Conservation (phyloP, 179 eudicot genomes). For the Sideroxylon spinosum region DNA sequence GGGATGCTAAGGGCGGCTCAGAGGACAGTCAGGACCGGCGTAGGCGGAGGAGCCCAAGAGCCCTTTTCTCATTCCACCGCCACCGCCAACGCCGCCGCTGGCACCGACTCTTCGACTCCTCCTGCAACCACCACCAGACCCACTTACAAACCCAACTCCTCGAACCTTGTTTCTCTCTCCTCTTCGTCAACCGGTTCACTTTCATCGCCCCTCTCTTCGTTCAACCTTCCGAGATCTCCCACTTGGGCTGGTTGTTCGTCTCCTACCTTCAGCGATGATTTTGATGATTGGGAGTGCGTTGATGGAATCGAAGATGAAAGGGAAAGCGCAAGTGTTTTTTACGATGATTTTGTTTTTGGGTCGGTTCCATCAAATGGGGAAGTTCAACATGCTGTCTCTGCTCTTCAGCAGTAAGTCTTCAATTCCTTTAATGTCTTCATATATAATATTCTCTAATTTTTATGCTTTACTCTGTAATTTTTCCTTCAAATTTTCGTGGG, state of each 20-base stretch:
- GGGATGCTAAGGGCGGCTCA: conserved; percentile 8
- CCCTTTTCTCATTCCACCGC: conserved; percentile 12
- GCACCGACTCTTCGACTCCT: neutral
- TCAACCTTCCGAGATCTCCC: neutral
- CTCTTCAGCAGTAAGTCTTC: conserved; percentile 23
- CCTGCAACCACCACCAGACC: neutral
- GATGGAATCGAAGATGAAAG: conserved; percentile 2
- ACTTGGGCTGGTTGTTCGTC: neutral
- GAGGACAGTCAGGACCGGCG: neutral
- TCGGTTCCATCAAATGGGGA: conserved; percentile 17
- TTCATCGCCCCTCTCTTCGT: neutral
- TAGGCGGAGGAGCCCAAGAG: neutral
- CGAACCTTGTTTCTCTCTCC: conserved; percentile 15
- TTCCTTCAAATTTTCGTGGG: no score
- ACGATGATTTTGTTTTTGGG: conserved; percentile 16
- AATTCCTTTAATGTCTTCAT: neutral
- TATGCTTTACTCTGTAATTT: neutral
- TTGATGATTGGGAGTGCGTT: conserved; percentile 2
- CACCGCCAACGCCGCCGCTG: neutral
- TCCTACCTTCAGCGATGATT: neutral
- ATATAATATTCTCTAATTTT: neutral
- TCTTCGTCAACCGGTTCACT: neutral
- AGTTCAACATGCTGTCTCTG: conserved; percentile 18
- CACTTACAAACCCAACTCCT: neutral
- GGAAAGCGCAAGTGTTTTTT: neutral